These are phyloP conservation scores for Sisymbrium irio DNA, from an alignment of 345 rosid species.

Conservation along the genomic window DNA sequence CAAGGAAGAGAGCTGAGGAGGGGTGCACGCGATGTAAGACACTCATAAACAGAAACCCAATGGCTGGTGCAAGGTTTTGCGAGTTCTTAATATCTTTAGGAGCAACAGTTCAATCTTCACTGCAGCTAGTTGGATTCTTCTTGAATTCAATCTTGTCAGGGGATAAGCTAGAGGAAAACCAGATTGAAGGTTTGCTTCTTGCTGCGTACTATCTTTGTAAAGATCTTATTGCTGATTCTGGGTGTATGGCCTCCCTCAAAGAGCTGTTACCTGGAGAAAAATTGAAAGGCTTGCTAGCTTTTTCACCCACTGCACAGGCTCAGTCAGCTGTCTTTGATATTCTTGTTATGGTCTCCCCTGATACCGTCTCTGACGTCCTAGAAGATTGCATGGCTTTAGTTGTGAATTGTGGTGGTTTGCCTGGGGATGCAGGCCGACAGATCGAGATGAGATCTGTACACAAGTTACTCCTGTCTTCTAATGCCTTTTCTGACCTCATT, in stretches of 20 bases:
- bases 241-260: slow-evolving; percentile 50
- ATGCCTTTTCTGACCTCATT: slow-evolving; percentile 53
- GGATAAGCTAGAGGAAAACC: slow-evolving; percentile 46
- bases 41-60: slow-evolving; percentile 75
- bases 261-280: slow-evolving; percentile 52
- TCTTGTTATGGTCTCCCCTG: slow-evolving; percentile 47
- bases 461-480: slow-evolving; percentile 61
- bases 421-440: slow-evolving; percentile 56
- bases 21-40: slow-evolving; percentile 78
- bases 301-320: slow-evolving; percentile 58
- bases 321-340: slow-evolving; percentile 64
- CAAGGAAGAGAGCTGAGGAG: slow-evolving; percentile 60
- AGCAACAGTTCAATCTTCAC: slow-evolving; percentile 51
- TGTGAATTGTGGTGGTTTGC: slow-evolving; percentile 54
- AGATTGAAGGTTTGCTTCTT: slow-evolving; percentile 71
- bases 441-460: slow-evolving; percentile 73
- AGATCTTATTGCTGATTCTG: slow-evolving; percentile 48
- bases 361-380: slow-evolving; percentile 47
- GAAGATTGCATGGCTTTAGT: slow-evolving; percentile 61
- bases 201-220: slow-evolving; percentile 58
- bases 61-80: slow-evolving; percentile 93
- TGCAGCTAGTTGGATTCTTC: slow-evolving; percentile 65
- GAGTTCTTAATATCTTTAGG: slow-evolving; percentile 64
- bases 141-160: slow-evolving; percentile 50
- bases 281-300: slow-evolving; percentile 52